Percentiles rank a stretch among this genome's conserved stretches.
Evolutionary conservation across 148 eudicot genomes (phyloP).

Genomic region (Chenopodium formosanum): DNA sequence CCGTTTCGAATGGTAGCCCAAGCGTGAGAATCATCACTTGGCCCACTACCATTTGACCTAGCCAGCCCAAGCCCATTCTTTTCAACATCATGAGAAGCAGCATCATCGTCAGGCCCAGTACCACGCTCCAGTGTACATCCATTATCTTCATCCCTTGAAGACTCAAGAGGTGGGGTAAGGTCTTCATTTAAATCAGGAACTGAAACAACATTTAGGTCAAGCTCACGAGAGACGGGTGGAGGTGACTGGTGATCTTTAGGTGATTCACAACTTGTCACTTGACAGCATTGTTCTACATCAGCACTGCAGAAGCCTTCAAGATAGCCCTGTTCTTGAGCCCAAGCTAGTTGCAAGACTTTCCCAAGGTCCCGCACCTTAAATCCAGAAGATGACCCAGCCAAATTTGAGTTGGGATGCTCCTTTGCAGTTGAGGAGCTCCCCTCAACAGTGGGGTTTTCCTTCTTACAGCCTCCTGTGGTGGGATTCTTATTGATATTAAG

Average conservation of each 20-base stretch:
- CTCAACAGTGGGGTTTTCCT: constrained; percentile 34
- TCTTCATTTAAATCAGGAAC: constrained; percentile 94
- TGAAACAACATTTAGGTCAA: constrained; percentile 72
- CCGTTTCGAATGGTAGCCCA: constrained; percentile 43
- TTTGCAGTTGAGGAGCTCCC: constrained; percentile 42
- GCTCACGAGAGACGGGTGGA: constrained; percentile 45
- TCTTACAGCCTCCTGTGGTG: constrained; percentile 27
- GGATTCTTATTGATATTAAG: constrained; percentile 42
- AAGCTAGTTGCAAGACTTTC: constrained; percentile 51
- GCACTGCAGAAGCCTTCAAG: constrained; percentile 43
- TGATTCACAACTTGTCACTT: constrained; percentile 38
- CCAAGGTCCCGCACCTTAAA: constrained; percentile 82
- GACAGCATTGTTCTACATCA: constrained; percentile 39
- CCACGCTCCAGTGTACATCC: constrained; percentile 37
- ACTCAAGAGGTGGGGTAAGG: constrained; percentile 66
- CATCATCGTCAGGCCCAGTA: constrained; percentile 58
- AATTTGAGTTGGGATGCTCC: constrained; percentile 28
- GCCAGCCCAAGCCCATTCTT: constrained; percentile 42
- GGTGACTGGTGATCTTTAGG: constrained; percentile 36
- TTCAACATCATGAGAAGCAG: constrained; percentile 50
- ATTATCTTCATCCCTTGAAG: constrained; percentile 65
- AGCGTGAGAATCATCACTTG: constrained; percentile 46
- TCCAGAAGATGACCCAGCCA: constrained; percentile 44
- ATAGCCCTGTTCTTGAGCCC: constrained; percentile 56
- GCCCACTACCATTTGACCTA: constrained; percentile 59